Base-by-base conservation (phyloP, 2,329 filamentous ascomycete species). In the Lasiodiplodia sp. region DNA sequence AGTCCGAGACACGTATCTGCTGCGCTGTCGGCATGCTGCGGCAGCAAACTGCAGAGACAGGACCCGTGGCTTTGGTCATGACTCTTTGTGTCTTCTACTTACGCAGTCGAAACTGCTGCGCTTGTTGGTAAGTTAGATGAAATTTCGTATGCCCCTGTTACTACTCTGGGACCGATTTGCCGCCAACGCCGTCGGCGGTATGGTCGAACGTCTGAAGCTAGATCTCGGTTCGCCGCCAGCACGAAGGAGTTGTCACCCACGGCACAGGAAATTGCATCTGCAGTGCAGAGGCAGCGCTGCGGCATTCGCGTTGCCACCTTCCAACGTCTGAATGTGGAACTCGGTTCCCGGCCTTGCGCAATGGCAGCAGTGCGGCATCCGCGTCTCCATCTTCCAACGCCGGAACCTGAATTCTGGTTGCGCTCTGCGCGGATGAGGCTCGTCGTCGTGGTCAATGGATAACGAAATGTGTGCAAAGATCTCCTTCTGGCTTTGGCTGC, bases 371-470 rank as follows among this genome's bases (percentile, higher is more conserved):
- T n/a, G 60, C 8, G 60, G 60, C 47, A 64, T 64, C 60, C 60
- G 60, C 60, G 31, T n/a, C 31, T n/a, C 21, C 31, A 64, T 52
- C 60, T 64, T 64, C 47, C 44, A 64, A 64, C 60, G 60, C 51
- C 47, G 44, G 60, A 64, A 64, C 60, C 60, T 51, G 28, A 38
- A 52, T 38, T 64, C 60, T 64, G 60, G 60, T 64, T 52, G 60
- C 60, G 60, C 60, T 52, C 60, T 64, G 60, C 47, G 58, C 58
- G 28, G 58, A 51, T 18, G 40, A 34, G n/a, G 58, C 60, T 52
- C 60, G 16, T 52, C 52, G 60, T 64, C 25, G 47, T 31, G n/a
- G 18, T 38, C 37, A 5, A 23, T 23, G 44, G 47, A 38, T 21
- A 21, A 38, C 28, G 31, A 64, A 31, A 40, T 21, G 47, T 4